Evolutionary conservation across 441 rosid species (phyloP).

Genomic region (Capsella rubella): DNA sequence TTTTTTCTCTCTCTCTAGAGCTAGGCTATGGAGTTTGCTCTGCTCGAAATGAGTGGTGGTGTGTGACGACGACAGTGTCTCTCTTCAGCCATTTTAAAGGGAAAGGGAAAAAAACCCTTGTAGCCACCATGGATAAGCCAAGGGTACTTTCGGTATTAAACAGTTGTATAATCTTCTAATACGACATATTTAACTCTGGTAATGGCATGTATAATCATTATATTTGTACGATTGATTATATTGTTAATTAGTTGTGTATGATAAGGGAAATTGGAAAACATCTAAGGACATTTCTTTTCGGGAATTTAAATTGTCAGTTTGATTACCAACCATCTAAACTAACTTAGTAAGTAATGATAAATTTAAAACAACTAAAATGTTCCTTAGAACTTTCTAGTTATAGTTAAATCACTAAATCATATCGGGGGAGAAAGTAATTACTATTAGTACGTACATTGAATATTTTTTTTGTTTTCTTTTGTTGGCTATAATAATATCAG

Average conservation of each 20-base stretch:
- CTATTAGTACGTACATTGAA: too few relatives aligned
- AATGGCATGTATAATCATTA: slow-evolving; percentile 7
- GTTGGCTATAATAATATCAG: neutral
- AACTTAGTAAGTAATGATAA: neutral
- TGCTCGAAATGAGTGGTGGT: slow-evolving; percentile 3
- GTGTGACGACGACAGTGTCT: slow-evolving; percentile 41
- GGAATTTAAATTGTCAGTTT: slow-evolving; percentile 39
- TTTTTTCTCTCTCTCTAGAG: slow-evolving; percentile 20
- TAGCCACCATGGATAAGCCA: slow-evolving; percentile 21
- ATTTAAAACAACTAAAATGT: neutral
- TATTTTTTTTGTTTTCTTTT: neutral
- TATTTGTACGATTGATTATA: slow-evolving; percentile 17
- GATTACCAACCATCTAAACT: slow-evolving; percentile 13
- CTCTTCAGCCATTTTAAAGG: slow-evolving; percentile 44
- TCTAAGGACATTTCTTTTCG: slow-evolving; percentile 7
- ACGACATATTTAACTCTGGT: neutral
- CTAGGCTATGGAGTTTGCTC: slow-evolving; percentile 26
- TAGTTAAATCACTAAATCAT: slow-evolving; percentile 6
- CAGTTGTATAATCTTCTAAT: neutral
- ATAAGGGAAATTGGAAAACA: slow-evolving; percentile 7
- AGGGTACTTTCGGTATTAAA: slow-evolving; percentile 41
- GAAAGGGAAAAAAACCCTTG: neutral
- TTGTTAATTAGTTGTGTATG: neutral
- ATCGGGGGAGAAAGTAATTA: neutral
- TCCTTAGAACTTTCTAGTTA: slow-evolving; percentile 1